phyloP scores from a whole-genome alignment of 768 basidiomycete genomes.

The Boletus edulis region DNA sequence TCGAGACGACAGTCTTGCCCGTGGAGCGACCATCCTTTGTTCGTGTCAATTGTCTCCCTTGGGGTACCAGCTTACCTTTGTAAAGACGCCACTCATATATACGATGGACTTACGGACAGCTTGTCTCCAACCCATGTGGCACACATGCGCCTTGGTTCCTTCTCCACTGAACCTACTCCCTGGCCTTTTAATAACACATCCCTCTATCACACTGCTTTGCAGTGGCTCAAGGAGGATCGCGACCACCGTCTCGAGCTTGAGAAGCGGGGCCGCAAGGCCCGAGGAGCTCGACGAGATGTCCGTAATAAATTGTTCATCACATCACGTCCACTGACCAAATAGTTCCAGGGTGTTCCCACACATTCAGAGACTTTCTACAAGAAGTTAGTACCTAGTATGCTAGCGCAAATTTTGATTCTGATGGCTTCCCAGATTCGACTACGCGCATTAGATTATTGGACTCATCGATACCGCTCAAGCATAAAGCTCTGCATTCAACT shows the following conservation, averaged over 20 bases:
- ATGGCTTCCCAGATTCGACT: constrained; percentile 45
- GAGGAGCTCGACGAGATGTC: constrained; percentile 62
- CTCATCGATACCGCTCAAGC: not conserved
- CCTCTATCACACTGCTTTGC: constrained; percentile 73
- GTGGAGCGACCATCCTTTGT: constrained; percentile 89
- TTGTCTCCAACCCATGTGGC: constrained; percentile 92
- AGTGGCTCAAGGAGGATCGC: constrained; percentile 87
- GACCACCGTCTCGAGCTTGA: constrained; percentile 60
- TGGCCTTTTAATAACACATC: constrained; percentile 56
- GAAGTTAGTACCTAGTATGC: constrained; percentile 49
- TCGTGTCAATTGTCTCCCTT: constrained; percentile 25
- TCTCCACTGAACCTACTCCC: constrained; percentile 60
- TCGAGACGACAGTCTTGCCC: constrained; percentile 70
- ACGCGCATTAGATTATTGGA: constrained; percentile 37
- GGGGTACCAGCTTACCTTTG: constrained; percentile 2
- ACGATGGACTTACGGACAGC: constrained; percentile 70
- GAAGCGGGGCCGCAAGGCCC: constrained; percentile 50
- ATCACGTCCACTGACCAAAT: constrained; percentile 2
- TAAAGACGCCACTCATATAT: constrained; percentile 94
- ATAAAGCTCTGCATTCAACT: constrained; percentile 11
- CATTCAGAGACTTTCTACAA: constrained; percentile 85
- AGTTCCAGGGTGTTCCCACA: constrained; percentile 52
- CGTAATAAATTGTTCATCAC: constrained; percentile 18
- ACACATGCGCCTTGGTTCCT: constrained; percentile 84
- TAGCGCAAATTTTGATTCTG: not conserved